phyloP scores from a whole-genome alignment of 225 moss, liverwort and hornwort genomes.

The Marchantia paleacea region DNA sequence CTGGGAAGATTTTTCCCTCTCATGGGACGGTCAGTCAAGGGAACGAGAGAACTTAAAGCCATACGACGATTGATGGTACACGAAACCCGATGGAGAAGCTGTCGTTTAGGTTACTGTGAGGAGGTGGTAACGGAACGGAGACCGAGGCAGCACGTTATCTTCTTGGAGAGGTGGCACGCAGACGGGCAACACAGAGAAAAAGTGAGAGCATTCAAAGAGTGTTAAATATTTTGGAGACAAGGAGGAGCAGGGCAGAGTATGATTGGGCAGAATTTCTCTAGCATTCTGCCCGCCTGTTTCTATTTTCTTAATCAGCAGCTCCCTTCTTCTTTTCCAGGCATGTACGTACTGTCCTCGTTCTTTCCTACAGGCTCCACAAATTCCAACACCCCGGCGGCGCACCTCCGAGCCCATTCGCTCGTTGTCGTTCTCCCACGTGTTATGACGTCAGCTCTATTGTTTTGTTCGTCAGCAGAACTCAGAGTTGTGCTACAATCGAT shows the following conservation, averaged over 20 bases:
- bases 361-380: constrained; percentile 7
- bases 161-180: constrained; percentile 4
- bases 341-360: background rate
- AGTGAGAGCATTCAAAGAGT: constrained; percentile 3
- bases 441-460: background rate
- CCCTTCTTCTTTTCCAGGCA: background rate
- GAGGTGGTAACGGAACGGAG: constrained; percentile 12
- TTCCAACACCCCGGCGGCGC: constrained; percentile 14
- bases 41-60: background rate
- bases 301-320: constrained; percentile 7
- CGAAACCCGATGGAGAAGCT: background rate
- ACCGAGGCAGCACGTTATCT: constrained; percentile 15
- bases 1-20: background rate
- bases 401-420: constrained; percentile 3
- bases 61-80: background rate
- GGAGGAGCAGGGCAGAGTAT: background rate
- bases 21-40: background rate
- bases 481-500: background rate
- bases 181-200: constrained; percentile 7
- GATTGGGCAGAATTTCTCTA: background rate
- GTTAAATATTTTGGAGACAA: constrained; percentile 10
- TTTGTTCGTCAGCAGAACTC: background rate
- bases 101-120: background rate
- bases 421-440: constrained; percentile 8
- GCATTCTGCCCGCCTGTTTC: constrained; percentile 2